These are phyloP conservation scores for Neonectria magnoliae DNA, from an alignment of 2,329 filamentous ascomycete genomes.

Conservation along the genomic window DNA sequence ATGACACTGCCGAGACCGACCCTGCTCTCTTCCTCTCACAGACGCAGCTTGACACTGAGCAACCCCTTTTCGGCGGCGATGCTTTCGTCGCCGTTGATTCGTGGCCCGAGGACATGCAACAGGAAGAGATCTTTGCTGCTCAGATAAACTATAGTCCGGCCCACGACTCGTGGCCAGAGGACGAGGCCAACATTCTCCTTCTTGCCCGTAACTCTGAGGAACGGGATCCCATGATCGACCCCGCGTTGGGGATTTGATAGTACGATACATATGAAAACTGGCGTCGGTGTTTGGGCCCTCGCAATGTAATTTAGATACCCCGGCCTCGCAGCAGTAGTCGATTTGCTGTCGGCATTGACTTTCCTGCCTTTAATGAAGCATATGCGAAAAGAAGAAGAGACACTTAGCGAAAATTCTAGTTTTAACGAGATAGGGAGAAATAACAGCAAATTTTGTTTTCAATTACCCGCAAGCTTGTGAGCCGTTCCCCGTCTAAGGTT, in stretches of 20 bases:
- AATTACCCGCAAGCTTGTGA: slow-evolving; percentile 1
- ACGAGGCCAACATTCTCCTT: slow-evolving; percentile 56
- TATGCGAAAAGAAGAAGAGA: background rate
- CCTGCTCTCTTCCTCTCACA: slow-evolving; percentile 38
- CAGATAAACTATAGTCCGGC: slow-evolving; percentile 45
- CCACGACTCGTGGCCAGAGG: slow-evolving; percentile 56
- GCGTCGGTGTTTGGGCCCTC: slow-evolving; percentile 18
- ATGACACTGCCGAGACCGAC: slow-evolving; percentile 22
- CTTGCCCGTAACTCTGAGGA: slow-evolving; percentile 45
- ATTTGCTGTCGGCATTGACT: background rate
- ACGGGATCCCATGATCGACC: slow-evolving; percentile 46
- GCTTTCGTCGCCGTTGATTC: slow-evolving; percentile 27
- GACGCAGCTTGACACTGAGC: slow-evolving; percentile 32
- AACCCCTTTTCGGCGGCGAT: slow-evolving; percentile 36
- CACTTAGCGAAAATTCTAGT: background rate
- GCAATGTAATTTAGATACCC: slow-evolving; percentile 39
- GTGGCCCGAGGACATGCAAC: slow-evolving; percentile 38
- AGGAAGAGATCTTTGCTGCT: slow-evolving; percentile 50
- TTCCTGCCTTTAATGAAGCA: slow-evolving; percentile 24
- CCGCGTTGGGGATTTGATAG: slow-evolving; percentile 39
- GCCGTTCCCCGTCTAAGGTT: slow-evolving; percentile 31
- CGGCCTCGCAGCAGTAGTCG: slow-evolving; percentile 30
- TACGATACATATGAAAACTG: slow-evolving; percentile 4
- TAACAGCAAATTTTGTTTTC: slow-evolving; percentile 11
- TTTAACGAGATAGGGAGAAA: background rate